Evolutionary conservation across 2,329 filamentous ascomycete species (phyloP), one percentile per base, ranked within the genome.

Genomic region (Emydomyces testavorans): DNA sequence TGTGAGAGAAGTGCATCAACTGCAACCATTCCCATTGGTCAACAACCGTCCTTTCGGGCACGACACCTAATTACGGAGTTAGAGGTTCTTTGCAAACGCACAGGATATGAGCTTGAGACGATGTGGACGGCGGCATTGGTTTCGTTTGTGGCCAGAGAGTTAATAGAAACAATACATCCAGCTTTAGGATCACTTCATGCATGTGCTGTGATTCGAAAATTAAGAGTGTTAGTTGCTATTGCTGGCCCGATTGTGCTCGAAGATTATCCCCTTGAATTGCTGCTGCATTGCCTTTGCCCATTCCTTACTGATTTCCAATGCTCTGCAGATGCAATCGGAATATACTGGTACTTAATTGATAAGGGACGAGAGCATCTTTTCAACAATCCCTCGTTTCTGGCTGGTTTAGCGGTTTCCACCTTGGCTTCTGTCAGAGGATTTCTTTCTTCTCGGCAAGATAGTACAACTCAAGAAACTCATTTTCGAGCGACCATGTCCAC

Each of bases 251-350:
- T 80, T 43, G 85, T 84, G n/a, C 71, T 83, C 20, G 70, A 78
- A 34, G 84, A 83, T 0, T 96, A 96, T 60, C 85, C 87, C 8
- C 64, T 95, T 11, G 86, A 98, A 63, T 92, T 95, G 85, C 73
- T 94, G 0, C 72, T 98, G 1, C 85, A 88, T 57, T 82, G 84
- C 1, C 72, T 94, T 16, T 76, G 83, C 7, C 79, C 80, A 0
- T 93, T 88, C 55, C 71, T 96, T 4, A 82, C 82, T 1, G 83
- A 96, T 56, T 75, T 82, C 0, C 83, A 93, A 59, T 96, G 90
- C 63, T 85, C 89, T 7, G 86, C 94, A 59, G 92, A 98, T 67
- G 82, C 85, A 1, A 73, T 96, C 37, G 90, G 89, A 0, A 77
- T 98, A 28, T 80, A 85, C 51, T 83, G 87, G 62, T 95, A 94